Evolutionary conservation across 192 early-diverging fungal genomes (phyloP).

Genomic region (Coemansia sp.): DNA sequence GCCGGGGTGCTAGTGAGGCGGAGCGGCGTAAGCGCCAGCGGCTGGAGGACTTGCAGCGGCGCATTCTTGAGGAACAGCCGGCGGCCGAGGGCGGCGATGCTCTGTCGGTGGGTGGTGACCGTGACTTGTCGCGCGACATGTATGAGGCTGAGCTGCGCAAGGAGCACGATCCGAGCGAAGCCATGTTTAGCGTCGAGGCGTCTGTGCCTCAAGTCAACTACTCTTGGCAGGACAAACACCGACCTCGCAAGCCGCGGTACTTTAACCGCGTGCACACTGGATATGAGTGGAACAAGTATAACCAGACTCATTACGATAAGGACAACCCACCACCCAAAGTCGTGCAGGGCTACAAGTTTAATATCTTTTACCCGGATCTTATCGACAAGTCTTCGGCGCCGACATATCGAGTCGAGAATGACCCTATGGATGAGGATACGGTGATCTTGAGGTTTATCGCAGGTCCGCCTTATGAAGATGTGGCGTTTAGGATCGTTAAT

Average conservation of each 20-base stretch:
- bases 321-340: constrained; percentile 98
- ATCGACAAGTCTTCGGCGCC: constrained; percentile 92
- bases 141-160: constrained; percentile 74
- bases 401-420: constrained; percentile 81
- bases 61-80: constrained; percentile 51
- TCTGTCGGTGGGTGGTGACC: not conserved
- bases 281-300: constrained; percentile 99
- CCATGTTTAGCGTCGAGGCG: constrained; percentile 77
- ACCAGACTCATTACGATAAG: constrained; percentile 95
- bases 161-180: constrained; percentile 78
- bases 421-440: constrained; percentile 71
- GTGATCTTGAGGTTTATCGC: constrained; percentile 87
- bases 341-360: constrained; percentile 98
- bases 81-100: constrained; percentile 2
- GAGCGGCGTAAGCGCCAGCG: constrained; percentile 58
- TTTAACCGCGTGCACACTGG: constrained; percentile 98
- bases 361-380: constrained; percentile 98
- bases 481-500: constrained; percentile 96
- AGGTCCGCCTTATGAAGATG: constrained; percentile 97
- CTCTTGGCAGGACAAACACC: constrained; percentile 91
- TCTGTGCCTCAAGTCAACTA: constrained; percentile 64
- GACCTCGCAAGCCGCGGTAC: constrained; percentile 93
- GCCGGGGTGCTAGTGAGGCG: constrained; percentile 41
- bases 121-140: constrained; percentile 43
- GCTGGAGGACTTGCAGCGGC: constrained; percentile 53